Conservation (phyloP, 2,329 filamentous ascomycete genomes). For the Colletotrichum destructivum region DNA sequence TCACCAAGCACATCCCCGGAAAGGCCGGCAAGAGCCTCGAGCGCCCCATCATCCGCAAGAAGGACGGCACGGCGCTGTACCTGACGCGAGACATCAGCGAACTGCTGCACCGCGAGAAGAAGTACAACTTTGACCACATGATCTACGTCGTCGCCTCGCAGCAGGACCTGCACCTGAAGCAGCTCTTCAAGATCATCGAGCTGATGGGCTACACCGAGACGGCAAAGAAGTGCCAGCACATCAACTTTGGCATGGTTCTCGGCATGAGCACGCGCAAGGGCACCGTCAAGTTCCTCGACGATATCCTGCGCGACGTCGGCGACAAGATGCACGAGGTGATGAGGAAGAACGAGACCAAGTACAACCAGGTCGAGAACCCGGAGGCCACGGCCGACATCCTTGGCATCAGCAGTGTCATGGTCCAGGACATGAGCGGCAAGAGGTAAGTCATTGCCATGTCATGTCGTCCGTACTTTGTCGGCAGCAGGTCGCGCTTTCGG, state of each 20-base stretch:
- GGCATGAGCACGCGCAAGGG: slow-evolving; percentile 81
- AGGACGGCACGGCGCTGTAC: slow-evolving; percentile 82
- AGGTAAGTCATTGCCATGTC: slow-evolving; percentile 63
- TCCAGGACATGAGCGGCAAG: slow-evolving; percentile 98
- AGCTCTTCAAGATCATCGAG: slow-evolving; percentile 83
- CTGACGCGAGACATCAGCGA: slow-evolving; percentile 85
- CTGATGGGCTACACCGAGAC: slow-evolving; percentile 79
- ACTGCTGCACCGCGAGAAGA: slow-evolving; percentile 74
- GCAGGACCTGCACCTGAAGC: slow-evolving; percentile 81
- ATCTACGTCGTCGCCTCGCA: slow-evolving; percentile 83
- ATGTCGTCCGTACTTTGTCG: slow-evolving; percentile 46
- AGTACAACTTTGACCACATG: slow-evolving; percentile 75
- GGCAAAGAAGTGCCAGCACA: slow-evolving; percentile 77
- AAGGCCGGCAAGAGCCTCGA: slow-evolving; percentile 80
- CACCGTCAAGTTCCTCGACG: slow-evolving; percentile 81
- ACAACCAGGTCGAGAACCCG: slow-evolving; percentile 89
- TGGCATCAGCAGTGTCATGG: slow-evolving; percentile 96
- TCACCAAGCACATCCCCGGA: slow-evolving; percentile 76
- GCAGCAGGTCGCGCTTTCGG: slow-evolving; percentile 33
- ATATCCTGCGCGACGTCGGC: slow-evolving; percentile 83
- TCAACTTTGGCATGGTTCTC: slow-evolving; percentile 82
- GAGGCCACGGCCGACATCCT: slow-evolving; percentile 86
- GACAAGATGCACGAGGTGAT: slow-evolving; percentile 99
- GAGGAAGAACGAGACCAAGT: slow-evolving; percentile 91
- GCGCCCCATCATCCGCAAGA: slow-evolving; percentile 79